phyloP scores from a whole-genome alignment of 1,139 yeast genomes.

The Suhomyces anneliseae region DNA sequence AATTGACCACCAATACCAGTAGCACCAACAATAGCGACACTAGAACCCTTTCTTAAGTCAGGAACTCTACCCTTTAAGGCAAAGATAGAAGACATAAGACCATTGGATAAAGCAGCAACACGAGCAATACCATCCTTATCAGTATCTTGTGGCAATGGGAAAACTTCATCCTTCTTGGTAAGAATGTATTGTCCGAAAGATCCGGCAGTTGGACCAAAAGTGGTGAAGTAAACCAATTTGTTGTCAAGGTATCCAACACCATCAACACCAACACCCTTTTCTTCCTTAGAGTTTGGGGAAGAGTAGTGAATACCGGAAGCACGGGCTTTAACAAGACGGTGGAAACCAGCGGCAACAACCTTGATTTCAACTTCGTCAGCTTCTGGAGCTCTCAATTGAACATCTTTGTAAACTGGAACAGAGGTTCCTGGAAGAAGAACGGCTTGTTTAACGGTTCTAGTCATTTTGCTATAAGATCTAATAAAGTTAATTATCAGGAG shows the following conservation, averaged over 20 bases:
- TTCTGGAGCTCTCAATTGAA: slow-evolving; percentile 8
- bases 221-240: slow-evolving; percentile 14
- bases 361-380: slow-evolving; percentile 16
- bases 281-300: slow-evolving; percentile 1
- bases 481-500: background rate
- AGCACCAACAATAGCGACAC: slow-evolving; percentile 18
- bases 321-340: slow-evolving; percentile 18
- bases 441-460: slow-evolving; percentile 1
- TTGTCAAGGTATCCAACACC: slow-evolving; percentile 16
- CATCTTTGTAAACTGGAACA: slow-evolving; percentile 7
- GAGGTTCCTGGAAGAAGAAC: slow-evolving; percentile 1
- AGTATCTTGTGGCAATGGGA: slow-evolving; percentile 10
- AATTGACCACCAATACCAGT: slow-evolving; percentile 20
- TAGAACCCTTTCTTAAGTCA: slow-evolving; percentile 9
- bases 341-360: slow-evolving; percentile 19
- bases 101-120: slow-evolving; percentile 17
- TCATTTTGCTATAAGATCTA: background rate
- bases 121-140: slow-evolving; percentile 11
- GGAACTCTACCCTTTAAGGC: slow-evolving; percentile 14
- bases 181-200: slow-evolving; percentile 13
- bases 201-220: slow-evolving; percentile 11
- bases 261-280: slow-evolving; percentile 15
- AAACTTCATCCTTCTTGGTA: slow-evolving; percentile 9
- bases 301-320: slow-evolving; percentile 20
- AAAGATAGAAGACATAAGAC: slow-evolving; percentile 12